Evolutionary conservation across 495 filamentous ascomycete genomes (phyloP).

Genomic region (Talaromyces proteolyticus): DNA sequence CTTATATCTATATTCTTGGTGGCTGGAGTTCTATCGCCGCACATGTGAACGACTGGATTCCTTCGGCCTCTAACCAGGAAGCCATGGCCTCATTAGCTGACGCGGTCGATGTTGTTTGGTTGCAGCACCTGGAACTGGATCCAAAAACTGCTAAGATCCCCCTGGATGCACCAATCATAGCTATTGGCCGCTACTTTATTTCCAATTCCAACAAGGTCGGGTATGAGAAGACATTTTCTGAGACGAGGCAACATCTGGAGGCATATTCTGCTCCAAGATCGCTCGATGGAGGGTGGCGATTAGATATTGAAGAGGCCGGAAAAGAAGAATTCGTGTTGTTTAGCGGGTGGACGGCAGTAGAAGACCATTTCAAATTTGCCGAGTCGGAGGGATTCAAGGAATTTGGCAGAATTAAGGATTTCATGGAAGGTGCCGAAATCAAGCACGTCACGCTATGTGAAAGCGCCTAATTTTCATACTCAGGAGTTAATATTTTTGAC

Average conservation of each 20-base stretch:
- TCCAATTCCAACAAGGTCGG: slow-evolving; percentile 25
- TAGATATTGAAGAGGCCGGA: slow-evolving; percentile 31
- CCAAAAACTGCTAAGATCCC: slow-evolving; percentile 15
- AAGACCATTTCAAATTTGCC: slow-evolving; percentile 37
- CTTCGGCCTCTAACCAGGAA: slow-evolving; percentile 31
- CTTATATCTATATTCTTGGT: slow-evolving; percentile 39
- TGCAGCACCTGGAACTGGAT: slow-evolving; percentile 28
- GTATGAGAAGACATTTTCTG: slow-evolving; percentile 28
- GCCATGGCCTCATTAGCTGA: slow-evolving; percentile 33
- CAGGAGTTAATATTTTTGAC: background rate
- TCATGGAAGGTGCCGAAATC: slow-evolving; percentile 30
- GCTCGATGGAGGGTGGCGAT: slow-evolving; percentile 40
- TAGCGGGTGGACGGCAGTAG: slow-evolving; percentile 41
- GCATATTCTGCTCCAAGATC: slow-evolving; percentile 24
- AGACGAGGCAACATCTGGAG: slow-evolving; percentile 24
- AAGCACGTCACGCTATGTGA: slow-evolving; percentile 27
- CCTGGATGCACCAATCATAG: slow-evolving; percentile 34
- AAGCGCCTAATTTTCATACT: background rate
- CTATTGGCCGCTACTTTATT: slow-evolving; percentile 39
- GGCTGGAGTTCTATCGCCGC: slow-evolving; percentile 42
- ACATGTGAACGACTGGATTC: slow-evolving; percentile 42
- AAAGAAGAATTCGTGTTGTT: slow-evolving; percentile 47
- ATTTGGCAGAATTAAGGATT: slow-evolving; percentile 23
- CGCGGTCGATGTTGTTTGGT: slow-evolving; percentile 31
- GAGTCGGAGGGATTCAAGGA: slow-evolving; percentile 27